Evolutionary conservation across 2,329 filamentous ascomycete species (phyloP).

Genomic region (Raffaelea ambrosiae): DNA sequence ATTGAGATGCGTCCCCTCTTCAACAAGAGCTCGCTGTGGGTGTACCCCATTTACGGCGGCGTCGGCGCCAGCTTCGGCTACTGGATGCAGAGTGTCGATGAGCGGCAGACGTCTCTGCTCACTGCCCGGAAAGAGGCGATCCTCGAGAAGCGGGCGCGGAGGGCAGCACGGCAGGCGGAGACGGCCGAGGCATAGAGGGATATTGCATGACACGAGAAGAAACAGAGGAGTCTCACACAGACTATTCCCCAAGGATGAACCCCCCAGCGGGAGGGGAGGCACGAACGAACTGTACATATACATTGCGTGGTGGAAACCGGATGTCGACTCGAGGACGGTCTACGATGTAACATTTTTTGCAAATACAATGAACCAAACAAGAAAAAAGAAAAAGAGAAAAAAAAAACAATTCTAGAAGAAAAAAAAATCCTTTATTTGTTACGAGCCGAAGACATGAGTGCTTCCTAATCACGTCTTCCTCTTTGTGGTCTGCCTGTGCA

Average conservation of each 20-base stretch:
- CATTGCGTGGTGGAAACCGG: neutral
- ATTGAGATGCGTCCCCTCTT: constrained; percentile 98
- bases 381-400: neutral
- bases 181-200: constrained; percentile 2
- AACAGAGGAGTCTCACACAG: neutral
- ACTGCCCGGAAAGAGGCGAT: constrained; percentile 70
- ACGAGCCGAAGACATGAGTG: no score
- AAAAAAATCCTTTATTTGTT: no score
- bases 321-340: neutral
- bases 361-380: no score
- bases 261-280: no score
- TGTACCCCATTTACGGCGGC: constrained; percentile 80
- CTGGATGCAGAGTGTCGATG: constrained; percentile 88
- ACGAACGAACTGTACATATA: neutral
- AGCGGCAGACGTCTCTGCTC: constrained; percentile 69
- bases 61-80: constrained; percentile 91
- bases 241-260: no score
- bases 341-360: no score
- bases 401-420: neutral
- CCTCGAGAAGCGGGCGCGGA: constrained; percentile 81
- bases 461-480: no score
- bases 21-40: constrained; percentile 75
- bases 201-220: neutral
- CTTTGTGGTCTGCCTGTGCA: no score
- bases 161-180: constrained; percentile 39